These are phyloP conservation scores for Ambrosiella cleistominuta DNA, from an alignment of 2,329 filamentous ascomycete species.

Conservation along the genomic window DNA sequence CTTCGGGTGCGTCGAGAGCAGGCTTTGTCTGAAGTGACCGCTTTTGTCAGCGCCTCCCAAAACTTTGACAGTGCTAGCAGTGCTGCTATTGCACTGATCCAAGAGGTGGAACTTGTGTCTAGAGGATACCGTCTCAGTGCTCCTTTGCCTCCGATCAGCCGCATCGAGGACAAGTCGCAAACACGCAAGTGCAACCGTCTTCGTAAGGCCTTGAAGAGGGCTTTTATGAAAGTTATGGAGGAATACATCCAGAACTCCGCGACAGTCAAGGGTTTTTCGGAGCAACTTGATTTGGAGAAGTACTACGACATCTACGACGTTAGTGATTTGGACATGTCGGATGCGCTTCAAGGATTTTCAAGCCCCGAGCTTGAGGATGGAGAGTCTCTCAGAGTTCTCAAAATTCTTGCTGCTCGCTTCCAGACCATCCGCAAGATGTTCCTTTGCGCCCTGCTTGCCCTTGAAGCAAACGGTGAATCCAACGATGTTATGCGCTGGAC, in stretches of 20 bases:
- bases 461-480: constrained; percentile 65
- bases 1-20: constrained; percentile 61
- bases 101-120: constrained; percentile 90
- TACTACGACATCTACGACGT: constrained; percentile 85
- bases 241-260: constrained; percentile 54
- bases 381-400: constrained; percentile 63
- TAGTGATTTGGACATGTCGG: constrained; percentile 52
- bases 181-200: constrained; percentile 63
- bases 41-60: constrained; percentile 57
- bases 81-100: constrained; percentile 64
- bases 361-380: constrained; percentile 51
- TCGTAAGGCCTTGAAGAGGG: constrained; percentile 54
- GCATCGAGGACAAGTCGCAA: constrained; percentile 70
- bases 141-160: constrained; percentile 78
- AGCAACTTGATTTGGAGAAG: constrained; percentile 70
- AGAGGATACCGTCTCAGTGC: constrained; percentile 79
- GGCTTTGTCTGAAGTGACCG: constrained; percentile 49
- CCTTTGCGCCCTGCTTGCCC: constrained; percentile 71
- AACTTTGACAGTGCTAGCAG: constrained; percentile 63
- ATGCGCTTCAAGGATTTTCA: constrained; percentile 47
- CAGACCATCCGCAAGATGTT: constrained; percentile 70
- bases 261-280: constrained; percentile 53
- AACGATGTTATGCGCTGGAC: constrained; percentile 66
- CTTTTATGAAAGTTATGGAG: constrained; percentile 52
- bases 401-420: constrained; percentile 64